Base-by-base conservation (phyloP, 225 moss, liverwort and hornwort genomes). In the Sphagnum contortum region DNA sequence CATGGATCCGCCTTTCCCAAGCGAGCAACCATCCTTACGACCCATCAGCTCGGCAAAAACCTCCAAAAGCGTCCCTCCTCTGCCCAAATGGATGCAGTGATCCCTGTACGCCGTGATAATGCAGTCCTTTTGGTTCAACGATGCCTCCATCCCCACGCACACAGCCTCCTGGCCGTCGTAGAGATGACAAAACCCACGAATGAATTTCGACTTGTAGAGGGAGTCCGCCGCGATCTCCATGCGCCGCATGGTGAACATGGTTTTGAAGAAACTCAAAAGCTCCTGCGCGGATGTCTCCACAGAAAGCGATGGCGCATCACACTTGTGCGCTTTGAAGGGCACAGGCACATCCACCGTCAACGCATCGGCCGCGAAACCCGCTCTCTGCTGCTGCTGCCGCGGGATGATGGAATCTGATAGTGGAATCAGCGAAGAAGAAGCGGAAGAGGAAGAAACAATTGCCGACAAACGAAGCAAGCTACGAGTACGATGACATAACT, bases 31-130 rank as follows among this genome's bases (percentile, higher is more conserved):
- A 8, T 75, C 90, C 54, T 85, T 88, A 12, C 90, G 76, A 8
- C 96, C 96, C 92, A 96, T 96, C 74, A 96, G 83, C 82, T 96
- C 96, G 48, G 96, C 64, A 57, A 96, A 96, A 45, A 92, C 87
- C 79, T 96, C 92, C 60, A 77, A 57, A 63, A 98, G 76, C 48
- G 85, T 74, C 49, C 81, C 85, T 63, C 85, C 85, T 62, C 81
- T 65, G 3, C 85, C 85, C 48, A 85, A 11, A 59, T 85, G 85
- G 55, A 71, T 85, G 53, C 85, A 85, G 71, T 85, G 85, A 61
- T 85, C 85, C 76, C 85, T 75, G 81, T 85, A 85, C 48, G 78
- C 81, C 61, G 85, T 85, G 69, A 85, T 85, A 50, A 85, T 72
- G 68, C 76, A 76, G 49, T 85, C 85, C 69, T 85, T 85, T 12